Conservation (phyloP, 345 rosid genomes). For the Citrus sp. region DNA sequence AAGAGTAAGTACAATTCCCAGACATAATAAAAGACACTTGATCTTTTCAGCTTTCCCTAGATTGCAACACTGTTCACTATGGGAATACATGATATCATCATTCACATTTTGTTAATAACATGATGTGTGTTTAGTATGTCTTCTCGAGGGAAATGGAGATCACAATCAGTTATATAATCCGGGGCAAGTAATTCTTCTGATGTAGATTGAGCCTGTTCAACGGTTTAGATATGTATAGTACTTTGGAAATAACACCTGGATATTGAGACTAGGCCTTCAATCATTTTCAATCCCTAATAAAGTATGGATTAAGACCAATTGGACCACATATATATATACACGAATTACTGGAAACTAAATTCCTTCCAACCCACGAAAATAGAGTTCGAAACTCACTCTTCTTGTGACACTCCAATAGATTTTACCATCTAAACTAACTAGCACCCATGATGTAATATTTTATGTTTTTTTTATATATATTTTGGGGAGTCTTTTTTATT, state of each 20-base stretch:
- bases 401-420: no score
- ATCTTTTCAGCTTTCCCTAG: neutral
- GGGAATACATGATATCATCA: neutral
- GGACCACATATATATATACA: no score
- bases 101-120: neutral
- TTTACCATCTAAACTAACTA: no score
- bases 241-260: neutral
- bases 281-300: neutral
- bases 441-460: neutral
- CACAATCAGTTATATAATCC: neutral
- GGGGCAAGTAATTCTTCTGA: neutral
- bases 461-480: no score
- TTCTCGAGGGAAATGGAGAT: neutral
- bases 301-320: neutral
- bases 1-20: constrained; percentile 60
- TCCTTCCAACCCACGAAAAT: neutral
- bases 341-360: no score
- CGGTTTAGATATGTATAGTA: neutral
- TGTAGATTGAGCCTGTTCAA: neutral
- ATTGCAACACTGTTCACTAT: neutral
- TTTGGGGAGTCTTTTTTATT: no score
- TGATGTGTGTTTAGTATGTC: neutral
- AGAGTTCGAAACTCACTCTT: neutral
- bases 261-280: neutral
- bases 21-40: neutral